phyloP scores from a whole-genome alignment of 1,284 basidiomycete genomes.

The Irpex lacteus region DNA sequence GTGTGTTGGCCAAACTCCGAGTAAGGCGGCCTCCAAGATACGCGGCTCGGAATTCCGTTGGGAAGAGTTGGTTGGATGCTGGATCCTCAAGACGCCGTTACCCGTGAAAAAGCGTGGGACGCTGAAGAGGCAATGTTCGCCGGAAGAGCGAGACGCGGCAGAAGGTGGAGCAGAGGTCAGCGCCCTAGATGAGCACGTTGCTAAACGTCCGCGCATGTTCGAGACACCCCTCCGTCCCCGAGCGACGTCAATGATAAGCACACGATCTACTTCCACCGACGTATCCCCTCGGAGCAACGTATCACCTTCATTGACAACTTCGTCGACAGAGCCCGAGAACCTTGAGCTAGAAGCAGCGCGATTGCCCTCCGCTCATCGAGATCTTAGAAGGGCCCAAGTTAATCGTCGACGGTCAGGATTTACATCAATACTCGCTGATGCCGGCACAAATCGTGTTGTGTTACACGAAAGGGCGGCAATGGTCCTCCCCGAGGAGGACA shows the following conservation, averaged over 20 bases:
- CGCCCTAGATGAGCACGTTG: background rate
- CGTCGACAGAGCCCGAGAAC: slow-evolving; percentile 11
- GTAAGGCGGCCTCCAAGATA: background rate
- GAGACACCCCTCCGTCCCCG: background rate
- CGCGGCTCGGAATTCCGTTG: slow-evolving; percentile 37
- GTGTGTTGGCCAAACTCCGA: slow-evolving; percentile 3
- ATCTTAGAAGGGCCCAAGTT: background rate
- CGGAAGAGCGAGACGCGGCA: background rate
- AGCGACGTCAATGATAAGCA: slow-evolving; percentile 2
- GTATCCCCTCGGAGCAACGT: background rate
- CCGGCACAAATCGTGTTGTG: slow-evolving; percentile 37
- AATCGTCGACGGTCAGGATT: slow-evolving; percentile 28
- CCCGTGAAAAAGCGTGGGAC: slow-evolving; percentile 1
- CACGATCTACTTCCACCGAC: background rate
- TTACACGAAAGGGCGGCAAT: slow-evolving; percentile 28
- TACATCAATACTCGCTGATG: slow-evolving; percentile 43
- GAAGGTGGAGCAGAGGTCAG: background rate
- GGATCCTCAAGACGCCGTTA: slow-evolving; percentile 36
- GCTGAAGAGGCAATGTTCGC: slow-evolving; percentile 5
- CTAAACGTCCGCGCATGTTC: background rate
- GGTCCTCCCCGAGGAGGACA: background rate
- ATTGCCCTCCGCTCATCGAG: background rate
- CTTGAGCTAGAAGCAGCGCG: background rate
- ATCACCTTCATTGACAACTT: slow-evolving; percentile 5
- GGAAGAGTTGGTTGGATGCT: slow-evolving; percentile 43